A percentile compares a stretch with the other conserved stretches of the same genome.
These are phyloP conservation scores for Cyclocybe aegerita DNA, from an alignment of 768 basidiomycete genomes.

Conservation along the genomic window DNA sequence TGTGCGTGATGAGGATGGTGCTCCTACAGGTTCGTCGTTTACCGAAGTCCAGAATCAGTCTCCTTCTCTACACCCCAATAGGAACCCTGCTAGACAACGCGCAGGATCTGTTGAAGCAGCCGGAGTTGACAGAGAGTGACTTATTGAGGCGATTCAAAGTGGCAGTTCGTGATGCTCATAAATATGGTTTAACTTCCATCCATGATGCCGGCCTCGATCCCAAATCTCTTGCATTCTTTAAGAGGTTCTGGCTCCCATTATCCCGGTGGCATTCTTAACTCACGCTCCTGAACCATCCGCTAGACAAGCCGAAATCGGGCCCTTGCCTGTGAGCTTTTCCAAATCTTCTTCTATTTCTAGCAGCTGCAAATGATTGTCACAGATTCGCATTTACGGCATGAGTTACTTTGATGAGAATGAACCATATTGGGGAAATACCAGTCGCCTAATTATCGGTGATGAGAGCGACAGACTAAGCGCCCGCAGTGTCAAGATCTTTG, in stretches of 20 bases:
- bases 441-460: slow-evolving; percentile 51
- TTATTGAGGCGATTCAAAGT: slow-evolving; percentile 58
- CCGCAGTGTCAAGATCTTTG: slow-evolving; percentile 79
- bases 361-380: not conserved
- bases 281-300: not conserved
- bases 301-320: slow-evolving; percentile 61
- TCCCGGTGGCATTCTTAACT: not conserved
- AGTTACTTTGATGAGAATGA: slow-evolving; percentile 64
- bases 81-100: slow-evolving; percentile 87
- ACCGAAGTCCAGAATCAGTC: not conserved
- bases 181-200: slow-evolving; percentile 75
- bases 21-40: slow-evolving; percentile 63
- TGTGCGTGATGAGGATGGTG: slow-evolving; percentile 60
- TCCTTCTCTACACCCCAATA: slow-evolving; percentile 20
- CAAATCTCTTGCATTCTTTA: slow-evolving; percentile 72
- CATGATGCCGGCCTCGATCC: slow-evolving; percentile 84
- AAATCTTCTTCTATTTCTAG: not conserved
- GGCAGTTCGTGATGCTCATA: slow-evolving; percentile 66
- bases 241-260: slow-evolving; percentile 39
- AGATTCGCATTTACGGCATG: slow-evolving; percentile 83
- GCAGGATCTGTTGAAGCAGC: slow-evolving; percentile 67
- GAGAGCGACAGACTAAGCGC: slow-evolving; percentile 66
- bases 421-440: slow-evolving; percentile 73
- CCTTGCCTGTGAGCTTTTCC: slow-evolving; percentile 53
- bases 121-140: slow-evolving; percentile 61